A percentile compares a stretch with the other conserved stretches of the same genome.
These are phyloP conservation scores for Suhomyces prunicola DNA, from an alignment of 805 yeast genomes.

Conservation along the genomic window DNA sequence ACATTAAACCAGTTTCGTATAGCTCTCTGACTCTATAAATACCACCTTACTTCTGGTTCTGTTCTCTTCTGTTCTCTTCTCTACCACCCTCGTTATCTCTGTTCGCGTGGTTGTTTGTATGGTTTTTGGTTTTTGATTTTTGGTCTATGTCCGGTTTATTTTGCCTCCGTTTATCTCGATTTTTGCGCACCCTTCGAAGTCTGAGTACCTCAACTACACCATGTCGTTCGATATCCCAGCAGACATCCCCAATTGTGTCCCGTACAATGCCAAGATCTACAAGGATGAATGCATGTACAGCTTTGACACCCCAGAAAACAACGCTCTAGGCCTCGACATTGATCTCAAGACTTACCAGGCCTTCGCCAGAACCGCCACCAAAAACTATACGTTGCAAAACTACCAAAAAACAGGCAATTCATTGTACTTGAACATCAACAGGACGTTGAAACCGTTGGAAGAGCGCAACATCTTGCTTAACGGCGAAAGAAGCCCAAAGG, in stretches of 20 bases:
- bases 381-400: constrained; percentile 59
- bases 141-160: too few relatives aligned
- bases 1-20: too few relatives aligned
- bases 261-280: constrained; percentile 43
- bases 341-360: constrained; percentile 74
- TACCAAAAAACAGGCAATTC: constrained; percentile 49
- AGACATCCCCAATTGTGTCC: constrained; percentile 17
- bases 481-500: constrained; percentile 38
- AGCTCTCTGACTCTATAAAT: too few relatives aligned
- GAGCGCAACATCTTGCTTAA: constrained; percentile 19
- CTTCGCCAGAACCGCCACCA: constrained; percentile 45
- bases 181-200: too few relatives aligned
- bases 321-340: constrained; percentile 60
- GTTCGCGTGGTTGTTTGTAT: too few relatives aligned
- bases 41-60: too few relatives aligned
- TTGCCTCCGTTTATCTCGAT: too few relatives aligned
- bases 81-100: too few relatives aligned
- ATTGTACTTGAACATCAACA: constrained; percentile 57
- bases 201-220: too few relatives aligned
- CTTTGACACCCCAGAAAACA: constrained; percentile 62
- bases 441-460: constrained; percentile 43
- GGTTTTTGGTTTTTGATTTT: too few relatives aligned
- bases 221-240: constrained; percentile 11
- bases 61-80: too few relatives aligned
- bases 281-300: constrained; percentile 92